Evolutionary conservation across 1,284 basidiomycete genomes (phyloP), one percentile per base, ranked within the genome.

Genomic region (Inonotus obliquus): DNA sequence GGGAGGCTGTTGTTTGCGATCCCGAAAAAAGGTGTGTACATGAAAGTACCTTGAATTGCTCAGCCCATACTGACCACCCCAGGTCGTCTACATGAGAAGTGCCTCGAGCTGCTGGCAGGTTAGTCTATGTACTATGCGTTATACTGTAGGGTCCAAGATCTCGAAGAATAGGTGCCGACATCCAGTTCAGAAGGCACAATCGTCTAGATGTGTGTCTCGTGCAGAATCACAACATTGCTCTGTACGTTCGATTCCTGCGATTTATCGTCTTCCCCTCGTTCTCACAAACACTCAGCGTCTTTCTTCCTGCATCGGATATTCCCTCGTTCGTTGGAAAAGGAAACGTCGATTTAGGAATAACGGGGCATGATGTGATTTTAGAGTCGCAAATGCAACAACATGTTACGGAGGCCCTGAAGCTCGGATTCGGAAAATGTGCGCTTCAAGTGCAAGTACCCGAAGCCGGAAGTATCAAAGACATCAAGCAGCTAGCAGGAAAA

Each of bases 301-400:
- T 99, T 76, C 88, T 99, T 19, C 96, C 97, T 23, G 97, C 97
- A 1, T 83, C 92, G 7, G 97, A 99, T 72, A 99, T 99, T 66
- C 96, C 96, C 11, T 96, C 95, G 38, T 99, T 98, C 75, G 97
- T 99, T 39, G 97, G 94, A 32, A 94, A 98, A 74, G 96, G 96
- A 60, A 94, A 97, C 70, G 92, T 99, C 69, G 92, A 96, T 71
- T 79, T 92, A 35, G 94, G 94, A 5, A 95, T 96, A 65, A 96
- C 94, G 6, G 96, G 96, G 1, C 96, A 98, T 76, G 96, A 99
- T 76, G 94, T 98, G 70, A 94, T 99, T 66, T 85, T 95, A 61
- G 96, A 99, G 76, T 83, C 94, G 27, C 80, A 85, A 63, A 92
- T 92, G 85, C 79, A 90, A 65, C 72, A 81, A 17, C 82, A 86